Evolutionary conservation across 129 eudicot genomes (phyloP).

Genomic region (Flaveria linearis): DNA sequence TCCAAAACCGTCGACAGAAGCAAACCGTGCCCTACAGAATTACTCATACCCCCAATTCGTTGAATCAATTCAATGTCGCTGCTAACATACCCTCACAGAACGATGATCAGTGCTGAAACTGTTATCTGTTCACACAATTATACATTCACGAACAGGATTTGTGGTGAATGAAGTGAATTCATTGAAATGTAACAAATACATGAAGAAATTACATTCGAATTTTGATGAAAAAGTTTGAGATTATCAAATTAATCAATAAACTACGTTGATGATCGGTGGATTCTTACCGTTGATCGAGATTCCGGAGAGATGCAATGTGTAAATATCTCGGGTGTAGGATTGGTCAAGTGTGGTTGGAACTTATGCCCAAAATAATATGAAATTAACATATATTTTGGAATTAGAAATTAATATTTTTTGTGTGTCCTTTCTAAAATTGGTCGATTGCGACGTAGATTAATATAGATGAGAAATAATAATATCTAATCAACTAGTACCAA

Average conservation of each 20-base stretch:
- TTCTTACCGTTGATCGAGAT: constrained; percentile 13
- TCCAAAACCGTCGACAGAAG: constrained; percentile 52
- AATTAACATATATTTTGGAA: too few relatives aligned
- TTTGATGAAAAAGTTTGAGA: background rate
- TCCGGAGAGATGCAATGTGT: constrained; percentile 17
- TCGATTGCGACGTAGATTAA: too few relatives aligned
- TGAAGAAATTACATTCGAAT: background rate
- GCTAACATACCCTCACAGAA: constrained; percentile 28
- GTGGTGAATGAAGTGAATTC: background rate
- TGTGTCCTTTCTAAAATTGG: too few relatives aligned
- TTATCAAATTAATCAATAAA: constrained; percentile 2
- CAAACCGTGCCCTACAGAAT: constrained; percentile 61
- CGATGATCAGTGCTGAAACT: background rate
- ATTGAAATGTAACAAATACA: background rate
- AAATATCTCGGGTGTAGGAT: constrained; percentile 17
- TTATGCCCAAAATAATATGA: background rate
- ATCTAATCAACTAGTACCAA: too few relatives aligned
- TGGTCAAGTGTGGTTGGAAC: constrained; percentile 17
- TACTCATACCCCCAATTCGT: constrained; percentile 58
- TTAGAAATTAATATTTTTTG: too few relatives aligned
- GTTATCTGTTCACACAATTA: constrained; percentile 11
- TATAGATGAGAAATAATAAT: too few relatives aligned
- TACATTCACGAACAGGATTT: background rate
- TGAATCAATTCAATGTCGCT: constrained; percentile 19
- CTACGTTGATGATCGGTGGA: background rate